phyloP scores from a whole-genome alignment of 371 early-diverging fungal genomes.

The Mortierella sp. region DNA sequence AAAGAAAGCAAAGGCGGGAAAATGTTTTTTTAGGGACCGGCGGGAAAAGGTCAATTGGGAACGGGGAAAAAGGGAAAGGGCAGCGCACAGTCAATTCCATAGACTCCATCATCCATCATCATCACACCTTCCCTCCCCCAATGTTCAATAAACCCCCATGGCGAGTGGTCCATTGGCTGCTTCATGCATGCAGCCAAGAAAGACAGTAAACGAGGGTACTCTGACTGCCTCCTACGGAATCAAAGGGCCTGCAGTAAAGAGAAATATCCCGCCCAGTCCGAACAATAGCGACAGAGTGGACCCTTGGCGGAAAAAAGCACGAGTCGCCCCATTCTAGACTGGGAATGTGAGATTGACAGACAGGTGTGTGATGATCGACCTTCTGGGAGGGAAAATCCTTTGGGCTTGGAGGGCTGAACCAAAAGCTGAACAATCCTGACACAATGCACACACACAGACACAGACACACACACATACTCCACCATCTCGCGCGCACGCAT shows the following conservation, averaged over 20 bases:
- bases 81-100: slow-evolving; percentile 19
- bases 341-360: slow-evolving; percentile 15
- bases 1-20: slow-evolving; percentile 18
- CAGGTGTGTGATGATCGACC: no score
- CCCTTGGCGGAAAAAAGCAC: slow-evolving; percentile 16
- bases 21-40: slow-evolving; percentile 11
- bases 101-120: background rate
- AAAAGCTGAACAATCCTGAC: no score
- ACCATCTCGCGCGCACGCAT: no score
- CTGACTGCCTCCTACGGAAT: slow-evolving; percentile 18
- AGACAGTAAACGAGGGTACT: slow-evolving; percentile 28
- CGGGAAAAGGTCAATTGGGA: slow-evolving; percentile 25
- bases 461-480: no score
- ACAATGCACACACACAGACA: no score
- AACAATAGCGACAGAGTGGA: background rate
- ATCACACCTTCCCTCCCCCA: background rate
- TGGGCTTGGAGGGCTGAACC: no score
- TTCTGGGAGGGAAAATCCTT: slow-evolving; percentile 2
- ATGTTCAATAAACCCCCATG: no score
- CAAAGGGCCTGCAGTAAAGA: background rate
- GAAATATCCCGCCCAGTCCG: slow-evolving; percentile 3
- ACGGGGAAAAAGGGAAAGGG: slow-evolving; percentile 3
- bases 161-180: background rate
- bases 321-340: slow-evolving; percentile 16
- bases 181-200: slow-evolving; percentile 5